Evolutionary conservation across 1,284 basidiomycete genomes (phyloP).

Genomic region (Puccinia novopanici): DNA sequence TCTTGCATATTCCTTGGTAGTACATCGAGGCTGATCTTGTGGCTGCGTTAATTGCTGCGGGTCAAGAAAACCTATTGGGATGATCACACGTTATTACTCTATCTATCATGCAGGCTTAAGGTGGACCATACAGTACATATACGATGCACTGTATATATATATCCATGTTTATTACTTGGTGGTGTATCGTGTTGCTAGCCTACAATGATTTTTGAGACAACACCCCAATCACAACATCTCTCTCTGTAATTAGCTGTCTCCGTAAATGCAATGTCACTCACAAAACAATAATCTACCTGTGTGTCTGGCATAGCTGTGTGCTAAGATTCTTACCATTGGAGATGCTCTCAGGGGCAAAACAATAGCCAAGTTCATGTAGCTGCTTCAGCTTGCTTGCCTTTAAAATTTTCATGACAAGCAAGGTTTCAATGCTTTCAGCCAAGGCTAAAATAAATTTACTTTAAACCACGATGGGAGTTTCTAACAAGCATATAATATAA

Average conservation of each 20-base stretch:
- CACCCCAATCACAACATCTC: background rate
- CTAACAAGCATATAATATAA: no score
- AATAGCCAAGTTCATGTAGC: no score
- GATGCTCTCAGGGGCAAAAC: no score
- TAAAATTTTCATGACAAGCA: no score
- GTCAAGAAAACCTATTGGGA: constrained; percentile 47
- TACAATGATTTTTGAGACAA: background rate
- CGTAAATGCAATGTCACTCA: background rate
- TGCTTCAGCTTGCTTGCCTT: no score
- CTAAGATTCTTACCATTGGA: no score
- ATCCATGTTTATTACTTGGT: constrained; percentile 10
- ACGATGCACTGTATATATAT: constrained; percentile 14
- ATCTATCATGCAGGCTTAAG: background rate
- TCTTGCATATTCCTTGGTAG: background rate
- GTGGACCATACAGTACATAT: constrained; percentile 3
- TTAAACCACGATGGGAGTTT: no score
- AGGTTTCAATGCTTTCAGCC: no score
- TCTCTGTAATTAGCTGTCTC: background rate
- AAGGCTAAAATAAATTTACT: no score
- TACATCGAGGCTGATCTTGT: constrained; percentile 50
- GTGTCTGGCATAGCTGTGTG: no score
- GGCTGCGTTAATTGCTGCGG: constrained; percentile 44
- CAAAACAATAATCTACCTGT: no score
- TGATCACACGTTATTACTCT: constrained; percentile 2
- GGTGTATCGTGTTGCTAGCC: background rate